Percentiles rank a stretch among this genome's conserved stretches.
Evolutionary conservation across 2,329 filamentous ascomycete genomes (phyloP).

Genomic region (Venturia aucupariae): DNA sequence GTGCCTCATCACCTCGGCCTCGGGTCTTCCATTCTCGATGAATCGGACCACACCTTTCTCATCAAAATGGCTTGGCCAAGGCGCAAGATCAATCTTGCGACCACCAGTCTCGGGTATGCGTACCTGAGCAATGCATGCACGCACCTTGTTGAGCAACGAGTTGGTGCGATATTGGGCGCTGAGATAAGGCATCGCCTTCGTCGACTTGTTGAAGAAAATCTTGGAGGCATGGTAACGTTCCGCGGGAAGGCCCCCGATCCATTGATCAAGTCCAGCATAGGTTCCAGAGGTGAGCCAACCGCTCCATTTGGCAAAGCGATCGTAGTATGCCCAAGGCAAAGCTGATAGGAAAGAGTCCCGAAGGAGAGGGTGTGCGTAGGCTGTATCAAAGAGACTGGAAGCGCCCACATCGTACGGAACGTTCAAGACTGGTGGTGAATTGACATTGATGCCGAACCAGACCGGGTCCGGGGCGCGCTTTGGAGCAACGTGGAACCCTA

Average conservation of each 20-base stretch:
- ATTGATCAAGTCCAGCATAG: conserved; percentile 38
- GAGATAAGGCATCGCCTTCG: conserved; percentile 36
- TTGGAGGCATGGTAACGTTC: conserved; percentile 12
- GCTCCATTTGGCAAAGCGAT: conserved; percentile 36
- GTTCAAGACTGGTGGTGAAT: neutral
- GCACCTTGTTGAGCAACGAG: conserved; percentile 27
- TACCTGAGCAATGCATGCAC: conserved; percentile 32
- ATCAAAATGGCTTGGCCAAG: conserved; percentile 35
- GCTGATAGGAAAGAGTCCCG: conserved; percentile 27
- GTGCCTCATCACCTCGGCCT: conserved; percentile 22
- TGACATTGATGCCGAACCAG: conserved; percentile 10
- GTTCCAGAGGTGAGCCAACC: conserved; percentile 39
- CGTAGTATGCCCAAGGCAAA: conserved; percentile 39
- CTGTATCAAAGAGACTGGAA: conserved; percentile 43
- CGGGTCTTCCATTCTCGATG: conserved; percentile 22
- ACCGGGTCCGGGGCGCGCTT: conserved; percentile 36
- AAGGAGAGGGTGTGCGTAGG: conserved; percentile 40
- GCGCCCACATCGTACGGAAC: conserved; percentile 37
- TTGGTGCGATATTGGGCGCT: conserved; percentile 28
- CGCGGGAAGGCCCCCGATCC: conserved; percentile 36
- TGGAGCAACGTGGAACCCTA: conserved; percentile 6
- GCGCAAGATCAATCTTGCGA: conserved; percentile 35
- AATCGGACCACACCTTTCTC: conserved; percentile 32
- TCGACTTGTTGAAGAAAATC: conserved; percentile 31
- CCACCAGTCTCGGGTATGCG: conserved; percentile 32